Conservation (phyloP, 768 basidiomycete genomes). For the Psilocybe subaeruginosa region DNA sequence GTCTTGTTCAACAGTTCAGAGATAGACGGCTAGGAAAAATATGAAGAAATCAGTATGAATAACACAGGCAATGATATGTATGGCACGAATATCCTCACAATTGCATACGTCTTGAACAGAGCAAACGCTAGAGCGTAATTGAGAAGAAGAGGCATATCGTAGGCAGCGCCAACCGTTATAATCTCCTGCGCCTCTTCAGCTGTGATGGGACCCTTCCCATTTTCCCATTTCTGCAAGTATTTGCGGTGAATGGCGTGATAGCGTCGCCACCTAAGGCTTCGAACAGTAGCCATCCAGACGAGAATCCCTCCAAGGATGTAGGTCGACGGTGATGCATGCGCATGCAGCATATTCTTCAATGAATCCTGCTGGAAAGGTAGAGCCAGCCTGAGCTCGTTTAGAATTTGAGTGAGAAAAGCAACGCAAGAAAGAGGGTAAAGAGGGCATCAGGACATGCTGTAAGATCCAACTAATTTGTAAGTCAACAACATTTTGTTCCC, state of each 20-base stretch:
- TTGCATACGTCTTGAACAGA: constrained; percentile 52
- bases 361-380: not conserved
- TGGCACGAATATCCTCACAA: constrained; percentile 28
- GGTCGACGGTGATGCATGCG: not conserved
- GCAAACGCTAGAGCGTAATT: constrained; percentile 46
- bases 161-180: constrained; percentile 30
- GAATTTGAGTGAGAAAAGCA: not conserved
- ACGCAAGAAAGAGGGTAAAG: not conserved
- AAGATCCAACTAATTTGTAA: too few species aligned
- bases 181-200: constrained; percentile 48
- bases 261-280: constrained; percentile 41
- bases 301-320: constrained; percentile 9
- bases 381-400: not conserved
- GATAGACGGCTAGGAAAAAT: constrained; percentile 38
- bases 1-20: constrained; percentile 40
- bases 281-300: constrained; percentile 30
- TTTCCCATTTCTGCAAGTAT: constrained; percentile 34
- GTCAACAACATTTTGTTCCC: too few species aligned
- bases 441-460: not conserved
- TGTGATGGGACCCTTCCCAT: constrained; percentile 32
- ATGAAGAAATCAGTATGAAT: not conserved
- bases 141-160: constrained; percentile 46
- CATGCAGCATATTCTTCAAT: not conserved
- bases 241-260: constrained; percentile 42
- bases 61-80: not conserved